A percentile compares a stretch with the other conserved stretches of the same genome.
These are phyloP conservation scores for Diospyros kaki DNA, from an alignment of 148 eudicot species.

Conservation along the genomic window DNA sequence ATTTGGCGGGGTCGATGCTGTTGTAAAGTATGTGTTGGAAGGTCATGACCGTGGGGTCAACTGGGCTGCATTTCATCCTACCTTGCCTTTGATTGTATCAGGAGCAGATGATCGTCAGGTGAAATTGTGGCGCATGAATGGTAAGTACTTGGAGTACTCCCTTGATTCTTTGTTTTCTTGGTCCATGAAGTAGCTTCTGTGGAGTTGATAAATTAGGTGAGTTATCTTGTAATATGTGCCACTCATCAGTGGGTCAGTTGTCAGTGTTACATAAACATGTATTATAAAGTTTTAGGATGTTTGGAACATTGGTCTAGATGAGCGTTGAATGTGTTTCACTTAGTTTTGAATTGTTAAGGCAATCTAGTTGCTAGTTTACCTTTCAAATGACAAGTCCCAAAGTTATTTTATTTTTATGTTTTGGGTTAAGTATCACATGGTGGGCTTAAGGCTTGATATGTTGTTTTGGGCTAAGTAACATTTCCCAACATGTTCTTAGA, in stretches of 20 bases:
- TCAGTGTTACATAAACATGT: background rate
- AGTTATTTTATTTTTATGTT: too few relatives aligned
- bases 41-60: slow-evolving; percentile 95
- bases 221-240: background rate
- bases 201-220: background rate
- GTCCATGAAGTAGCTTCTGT: background rate
- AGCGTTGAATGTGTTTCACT: slow-evolving; percentile 2
- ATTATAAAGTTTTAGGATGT: background rate
- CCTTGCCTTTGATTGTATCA: slow-evolving; percentile 83
- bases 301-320: background rate
- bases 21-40: slow-evolving; percentile 92
- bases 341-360: background rate
- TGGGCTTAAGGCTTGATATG: too few relatives aligned
- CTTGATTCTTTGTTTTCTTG: slow-evolving; percentile 1
- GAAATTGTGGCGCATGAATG: slow-evolving; percentile 96
- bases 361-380: background rate
- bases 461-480: too few relatives aligned
- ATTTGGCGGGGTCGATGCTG: slow-evolving; percentile 90
- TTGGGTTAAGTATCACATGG: too few relatives aligned
- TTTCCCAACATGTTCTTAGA: background rate
- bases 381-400: background rate
- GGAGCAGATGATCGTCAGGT: slow-evolving; percentile 98
- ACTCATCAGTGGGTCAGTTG: background rate
- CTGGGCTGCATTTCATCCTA: slow-evolving; percentile 95
- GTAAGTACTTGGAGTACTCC: slow-evolving; percentile 26